A percentile compares a stretch with the other conserved stretches of the same genome.
phyloP scores from a whole-genome alignment of 345 rosid species.

The Arabis alpina region DNA sequence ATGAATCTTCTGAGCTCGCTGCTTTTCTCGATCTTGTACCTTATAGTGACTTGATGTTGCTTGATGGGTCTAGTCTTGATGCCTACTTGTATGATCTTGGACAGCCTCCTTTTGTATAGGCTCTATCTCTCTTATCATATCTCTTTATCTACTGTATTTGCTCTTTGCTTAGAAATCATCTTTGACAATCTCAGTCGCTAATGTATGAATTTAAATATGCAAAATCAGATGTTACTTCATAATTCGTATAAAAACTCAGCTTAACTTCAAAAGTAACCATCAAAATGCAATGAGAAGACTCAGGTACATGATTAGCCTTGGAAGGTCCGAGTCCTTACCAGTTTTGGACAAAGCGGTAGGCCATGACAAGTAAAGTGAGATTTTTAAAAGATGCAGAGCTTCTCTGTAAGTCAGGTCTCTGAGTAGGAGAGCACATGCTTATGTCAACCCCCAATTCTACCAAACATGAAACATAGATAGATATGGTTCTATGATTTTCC shows the following conservation, averaged over 20 bases:
- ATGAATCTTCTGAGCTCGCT: conserved; percentile 34
- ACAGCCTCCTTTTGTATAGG: conserved; percentile 46
- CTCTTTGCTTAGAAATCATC: conserved; percentile 24
- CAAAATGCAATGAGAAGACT: conserved; percentile 15
- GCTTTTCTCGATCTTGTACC: conserved; percentile 47
- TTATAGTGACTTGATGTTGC: conserved; percentile 50
- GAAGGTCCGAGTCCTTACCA: conserved; percentile 36
- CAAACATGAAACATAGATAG: conserved; percentile 39
- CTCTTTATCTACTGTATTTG: conserved; percentile 22
- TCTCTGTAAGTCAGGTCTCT: conserved; percentile 32
- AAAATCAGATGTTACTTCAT: conserved; percentile 31
- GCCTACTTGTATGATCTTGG: conserved; percentile 42
- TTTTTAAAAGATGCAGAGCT: conserved; percentile 13
- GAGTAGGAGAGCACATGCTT: conserved; percentile 42
- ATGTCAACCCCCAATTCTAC: conserved; percentile 44
- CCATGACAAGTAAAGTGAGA: conserved; percentile 35
- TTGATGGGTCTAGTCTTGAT: conserved; percentile 52
- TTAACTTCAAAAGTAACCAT: conserved; percentile 20
- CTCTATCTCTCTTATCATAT: conserved; percentile 16
- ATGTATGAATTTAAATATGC: conserved; percentile 33
- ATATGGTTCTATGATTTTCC: conserved; percentile 35
- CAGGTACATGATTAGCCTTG: conserved; percentile 32
- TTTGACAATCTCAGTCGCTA: conserved; percentile 12
- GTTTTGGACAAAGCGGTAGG: conserved; percentile 40
- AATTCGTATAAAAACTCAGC: conserved; percentile 1